These are phyloP conservation scores for Komagataella populi DNA, from an alignment of 805 yeast species.

Conservation along the genomic window DNA sequence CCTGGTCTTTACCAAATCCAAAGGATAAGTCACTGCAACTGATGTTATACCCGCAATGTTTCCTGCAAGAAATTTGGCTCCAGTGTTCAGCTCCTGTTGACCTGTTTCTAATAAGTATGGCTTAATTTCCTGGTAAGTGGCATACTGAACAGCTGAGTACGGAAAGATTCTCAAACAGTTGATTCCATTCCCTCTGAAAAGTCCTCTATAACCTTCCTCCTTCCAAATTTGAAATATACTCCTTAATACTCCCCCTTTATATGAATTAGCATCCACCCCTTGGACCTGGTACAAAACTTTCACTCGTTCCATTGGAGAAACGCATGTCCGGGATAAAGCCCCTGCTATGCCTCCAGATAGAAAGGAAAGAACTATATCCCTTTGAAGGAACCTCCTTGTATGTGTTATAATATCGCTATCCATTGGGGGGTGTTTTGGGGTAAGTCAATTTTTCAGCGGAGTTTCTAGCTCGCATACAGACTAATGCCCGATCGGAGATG, in stretches of 20 bases:
- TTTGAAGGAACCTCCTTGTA: slow-evolving; percentile 12
- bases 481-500: background rate
- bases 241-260: slow-evolving; percentile 57
- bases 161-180: slow-evolving; percentile 89
- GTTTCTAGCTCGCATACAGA: background rate
- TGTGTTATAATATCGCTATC: background rate
- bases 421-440: background rate
- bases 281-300: slow-evolving; percentile 87
- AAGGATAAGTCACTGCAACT: slow-evolving; percentile 78
- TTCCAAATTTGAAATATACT: slow-evolving; percentile 68
- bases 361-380: slow-evolving; percentile 48
- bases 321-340: slow-evolving; percentile 77
- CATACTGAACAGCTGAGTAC: slow-evolving; percentile 87
- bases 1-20: slow-evolving; percentile 85
- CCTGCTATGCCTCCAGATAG: slow-evolving; percentile 71
- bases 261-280: slow-evolving; percentile 28
- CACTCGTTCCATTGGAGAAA: slow-evolving; percentile 90
- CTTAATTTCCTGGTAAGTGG: slow-evolving; percentile 62
- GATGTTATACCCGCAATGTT: slow-evolving; percentile 70
- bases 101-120: slow-evolving; percentile 11
- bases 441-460: background rate
- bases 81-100: slow-evolving; percentile 27
- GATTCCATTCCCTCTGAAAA: slow-evolving; percentile 81
- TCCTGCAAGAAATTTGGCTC: slow-evolving; percentile 62
- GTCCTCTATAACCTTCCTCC: slow-evolving; percentile 88